These are phyloP conservation scores for Yamadazyma nakazawae DNA, from an alignment of 805 yeast genomes.

Conservation along the genomic window DNA sequence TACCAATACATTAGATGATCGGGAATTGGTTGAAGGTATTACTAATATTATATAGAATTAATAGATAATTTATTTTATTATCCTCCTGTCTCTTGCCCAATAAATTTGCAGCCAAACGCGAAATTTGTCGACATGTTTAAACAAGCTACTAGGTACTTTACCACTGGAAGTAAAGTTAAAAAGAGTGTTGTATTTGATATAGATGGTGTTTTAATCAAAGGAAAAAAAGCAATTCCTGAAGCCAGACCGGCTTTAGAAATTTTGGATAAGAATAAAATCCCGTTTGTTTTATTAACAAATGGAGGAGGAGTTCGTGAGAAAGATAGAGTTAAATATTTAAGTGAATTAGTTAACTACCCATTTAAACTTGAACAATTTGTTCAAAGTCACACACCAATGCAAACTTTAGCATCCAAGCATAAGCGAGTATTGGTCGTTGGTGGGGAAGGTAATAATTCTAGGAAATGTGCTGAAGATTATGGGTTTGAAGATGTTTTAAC, in stretches of 20 bases:
- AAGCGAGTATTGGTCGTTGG: slow-evolving; percentile 78
- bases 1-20: slow-evolving; percentile 50
- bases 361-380: slow-evolving; percentile 60
- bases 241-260: slow-evolving; percentile 60
- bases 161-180: not conserved
- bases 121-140: slow-evolving; percentile 5
- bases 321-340: slow-evolving; percentile 42
- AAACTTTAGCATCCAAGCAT: slow-evolving; percentile 25
- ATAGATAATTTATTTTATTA: not conserved
- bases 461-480: slow-evolving; percentile 68
- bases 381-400: slow-evolving; percentile 86
- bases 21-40: slow-evolving; percentile 8
- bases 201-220: slow-evolving; percentile 85
- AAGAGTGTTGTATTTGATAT: slow-evolving; percentile 46
- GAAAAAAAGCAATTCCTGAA: slow-evolving; percentile 59
- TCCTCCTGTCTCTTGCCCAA: not conserved
- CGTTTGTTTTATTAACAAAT: slow-evolving; percentile 82
- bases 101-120: slow-evolving; percentile 5
- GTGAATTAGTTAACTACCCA: slow-evolving; percentile 29
- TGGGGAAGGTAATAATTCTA: slow-evolving; percentile 67
- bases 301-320: slow-evolving; percentile 82
- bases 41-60: slow-evolving; percentile 1
- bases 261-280: slow-evolving; percentile 54
- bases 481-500: slow-evolving; percentile 76
- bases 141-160: not conserved